Conservation (phyloP, 2,329 filamentous ascomycete species). For the Paracoccidioides brasiliensis region DNA sequence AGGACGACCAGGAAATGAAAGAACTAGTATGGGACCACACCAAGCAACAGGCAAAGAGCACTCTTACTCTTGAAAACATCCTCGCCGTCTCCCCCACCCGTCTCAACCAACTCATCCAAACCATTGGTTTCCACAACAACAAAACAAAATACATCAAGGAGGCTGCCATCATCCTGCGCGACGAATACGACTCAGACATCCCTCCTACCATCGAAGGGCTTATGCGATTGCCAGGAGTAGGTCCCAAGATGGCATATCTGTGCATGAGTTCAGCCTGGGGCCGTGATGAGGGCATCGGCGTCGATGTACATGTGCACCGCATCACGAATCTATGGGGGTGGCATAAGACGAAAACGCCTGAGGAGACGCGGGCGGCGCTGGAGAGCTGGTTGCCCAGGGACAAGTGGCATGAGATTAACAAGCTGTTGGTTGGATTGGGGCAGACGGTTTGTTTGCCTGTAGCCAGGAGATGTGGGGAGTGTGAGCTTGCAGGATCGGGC, state of each 20-base stretch:
- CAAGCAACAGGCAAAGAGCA: slow-evolving; percentile 24
- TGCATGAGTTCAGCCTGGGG: slow-evolving; percentile 68
- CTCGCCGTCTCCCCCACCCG: slow-evolving; percentile 53
- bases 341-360: slow-evolving; percentile 68
- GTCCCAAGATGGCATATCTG: slow-evolving; percentile 89
- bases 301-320: slow-evolving; percentile 88
- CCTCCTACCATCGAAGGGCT: slow-evolving; percentile 65
- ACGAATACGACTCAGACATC: slow-evolving; percentile 61
- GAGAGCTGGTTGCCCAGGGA: slow-evolving; percentile 74
- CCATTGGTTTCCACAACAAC: slow-evolving; percentile 89
- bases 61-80: slow-evolving; percentile 63
- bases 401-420: slow-evolving; percentile 86
- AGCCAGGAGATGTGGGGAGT: slow-evolving; percentile 70
- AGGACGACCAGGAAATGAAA: slow-evolving; percentile 10
- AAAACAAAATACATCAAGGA: slow-evolving; percentile 77
- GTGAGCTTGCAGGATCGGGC: slow-evolving; percentile 61
- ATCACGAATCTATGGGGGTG: slow-evolving; percentile 93
- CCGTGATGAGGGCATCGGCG: slow-evolving; percentile 64
- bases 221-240: slow-evolving; percentile 68
- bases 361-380: slow-evolving; percentile 63
- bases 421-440: slow-evolving; percentile 73
- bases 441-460: slow-evolving; percentile 77
- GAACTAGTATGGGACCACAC: slow-evolving; percentile 7
- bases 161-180: slow-evolving; percentile 57
- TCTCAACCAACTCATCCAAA: slow-evolving; percentile 63